These are phyloP conservation scores for Phytophthora pisi DNA, from an alignment of 352 stramenopile genomes.

Conservation along the genomic window DNA sequence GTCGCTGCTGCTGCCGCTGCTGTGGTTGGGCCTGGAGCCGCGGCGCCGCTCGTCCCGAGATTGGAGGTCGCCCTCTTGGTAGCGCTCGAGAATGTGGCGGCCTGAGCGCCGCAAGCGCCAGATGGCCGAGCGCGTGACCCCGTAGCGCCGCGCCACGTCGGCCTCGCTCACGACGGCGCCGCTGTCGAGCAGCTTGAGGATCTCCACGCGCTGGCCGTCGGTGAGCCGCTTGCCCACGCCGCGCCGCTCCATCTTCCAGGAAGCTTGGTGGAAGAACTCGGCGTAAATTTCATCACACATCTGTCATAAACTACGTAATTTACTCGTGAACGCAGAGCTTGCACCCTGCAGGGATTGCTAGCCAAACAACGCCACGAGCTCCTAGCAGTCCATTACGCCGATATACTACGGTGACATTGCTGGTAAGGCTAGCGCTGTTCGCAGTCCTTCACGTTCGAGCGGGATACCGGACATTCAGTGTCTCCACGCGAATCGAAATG, in stretches of 20 bases:
- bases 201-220: constrained; percentile 57
- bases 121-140: constrained; percentile 53
- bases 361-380: no score
- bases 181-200: constrained; percentile 56
- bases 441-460: no score
- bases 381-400: no score
- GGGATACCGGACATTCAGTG: no score
- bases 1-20: background rate
- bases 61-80: constrained; percentile 47
- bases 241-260: constrained; percentile 36
- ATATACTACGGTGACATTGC: no score
- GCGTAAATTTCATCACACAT: no score
- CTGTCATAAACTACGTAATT: no score
- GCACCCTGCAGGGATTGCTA: no score
- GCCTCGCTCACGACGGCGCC: constrained; percentile 44
- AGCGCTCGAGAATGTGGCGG: constrained; percentile 50
- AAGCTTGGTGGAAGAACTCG: no score
- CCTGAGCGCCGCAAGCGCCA: constrained; percentile 45
- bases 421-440: no score
- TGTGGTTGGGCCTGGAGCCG: constrained; percentile 30
- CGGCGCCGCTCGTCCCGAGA: constrained; percentile 46
- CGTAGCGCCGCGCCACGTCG: constrained; percentile 50
- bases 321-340: no score
- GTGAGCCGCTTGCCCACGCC: constrained; percentile 54
- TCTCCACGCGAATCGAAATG: no score